Evolutionary conservation across 1,284 basidiomycete genomes (phyloP).

Genomic region (Ceratobasidium sp.): DNA sequence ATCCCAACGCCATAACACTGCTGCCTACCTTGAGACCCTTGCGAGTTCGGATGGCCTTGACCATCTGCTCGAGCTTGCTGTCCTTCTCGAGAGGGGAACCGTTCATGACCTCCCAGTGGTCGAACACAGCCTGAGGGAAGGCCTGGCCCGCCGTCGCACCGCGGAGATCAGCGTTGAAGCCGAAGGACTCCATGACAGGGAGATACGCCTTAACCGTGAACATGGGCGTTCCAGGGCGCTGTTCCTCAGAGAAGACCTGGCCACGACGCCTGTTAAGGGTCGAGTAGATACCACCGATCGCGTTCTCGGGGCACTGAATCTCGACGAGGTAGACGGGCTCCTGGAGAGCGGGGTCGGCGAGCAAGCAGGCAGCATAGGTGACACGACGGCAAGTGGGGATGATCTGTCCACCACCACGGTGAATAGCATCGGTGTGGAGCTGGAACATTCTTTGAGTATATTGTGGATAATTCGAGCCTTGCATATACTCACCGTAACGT

Average conservation of each 20-base stretch:
- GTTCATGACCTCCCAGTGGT: constrained; percentile 87
- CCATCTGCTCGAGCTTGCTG: constrained; percentile 88
- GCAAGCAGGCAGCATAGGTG: constrained; percentile 93
- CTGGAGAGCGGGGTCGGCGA: constrained; percentile 90
- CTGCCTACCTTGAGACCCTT: constrained; percentile 88
- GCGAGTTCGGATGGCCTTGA: constrained; percentile 81
- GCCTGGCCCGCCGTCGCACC: constrained; percentile 95
- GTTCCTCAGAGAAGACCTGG: constrained; percentile 98
- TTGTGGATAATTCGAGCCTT: neutral
- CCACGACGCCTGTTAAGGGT: constrained; percentile 97
- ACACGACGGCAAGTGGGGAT: constrained; percentile 97
- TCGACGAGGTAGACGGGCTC: constrained; percentile 99
- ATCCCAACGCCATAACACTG: constrained; percentile 12
- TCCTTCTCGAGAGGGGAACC: constrained; percentile 85
- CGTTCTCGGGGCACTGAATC: constrained; percentile 97
- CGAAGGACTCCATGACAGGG: constrained; percentile 97
- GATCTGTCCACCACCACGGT: constrained; percentile 98
- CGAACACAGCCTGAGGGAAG: constrained; percentile 96
- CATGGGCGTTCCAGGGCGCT: constrained; percentile 97
- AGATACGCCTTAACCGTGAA: constrained; percentile 99
- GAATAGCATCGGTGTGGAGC: constrained; percentile 98
- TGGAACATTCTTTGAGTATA: constrained; percentile 47
- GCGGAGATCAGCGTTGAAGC: constrained; percentile 97
- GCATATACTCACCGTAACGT: constrained; percentile 78
- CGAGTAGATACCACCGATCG: constrained; percentile 98